Conservation (phyloP, 1,284 basidiomycete species). For the Ustilago lituana region DNA sequence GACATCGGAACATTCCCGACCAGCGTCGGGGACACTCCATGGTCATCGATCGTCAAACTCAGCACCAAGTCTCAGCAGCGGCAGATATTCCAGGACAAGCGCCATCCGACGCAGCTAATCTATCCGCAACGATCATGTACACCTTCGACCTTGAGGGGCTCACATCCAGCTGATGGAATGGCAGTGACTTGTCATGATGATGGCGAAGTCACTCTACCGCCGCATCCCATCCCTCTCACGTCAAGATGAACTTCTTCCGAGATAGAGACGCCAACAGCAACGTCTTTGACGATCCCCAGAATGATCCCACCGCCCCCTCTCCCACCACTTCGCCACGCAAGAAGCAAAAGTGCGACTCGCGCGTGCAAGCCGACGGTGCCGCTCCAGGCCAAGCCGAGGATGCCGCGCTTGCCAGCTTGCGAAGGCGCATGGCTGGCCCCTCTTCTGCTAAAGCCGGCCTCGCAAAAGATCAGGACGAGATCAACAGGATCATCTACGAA, state of each 20-base stretch:
- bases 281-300: constrained; percentile 42
- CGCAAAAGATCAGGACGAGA: constrained; percentile 56
- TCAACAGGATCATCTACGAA: constrained; percentile 59
- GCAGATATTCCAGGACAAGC: too few relatives aligned
- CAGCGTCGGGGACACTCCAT: too few relatives aligned
- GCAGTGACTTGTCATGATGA: too few relatives aligned
- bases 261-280: constrained; percentile 42
- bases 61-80: too few relatives aligned
- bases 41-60: too few relatives aligned
- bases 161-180: not conserved
- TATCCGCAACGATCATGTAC: too few relatives aligned
- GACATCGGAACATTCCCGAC: too few relatives aligned
- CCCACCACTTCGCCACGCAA: constrained; percentile 41
- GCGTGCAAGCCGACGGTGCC: too few relatives aligned
- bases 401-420: constrained; percentile 50
- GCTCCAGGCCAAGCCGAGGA: constrained; percentile 32
- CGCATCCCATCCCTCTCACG: too few relatives aligned
- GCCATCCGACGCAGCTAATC: too few relatives aligned
- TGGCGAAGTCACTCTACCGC: too few relatives aligned
- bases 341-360: constrained; percentile 23
- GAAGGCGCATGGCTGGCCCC: constrained; percentile 60
- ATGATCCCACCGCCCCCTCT: constrained; percentile 41
- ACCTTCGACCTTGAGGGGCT: too few relatives aligned
- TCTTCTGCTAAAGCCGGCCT: constrained; percentile 65
- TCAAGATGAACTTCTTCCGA: constrained; percentile 48